Evolutionary conservation across 73 alveolate genomes (phyloP), one percentile per base, ranked within the genome.

Genomic region (Symbiodinium natans): DNA sequence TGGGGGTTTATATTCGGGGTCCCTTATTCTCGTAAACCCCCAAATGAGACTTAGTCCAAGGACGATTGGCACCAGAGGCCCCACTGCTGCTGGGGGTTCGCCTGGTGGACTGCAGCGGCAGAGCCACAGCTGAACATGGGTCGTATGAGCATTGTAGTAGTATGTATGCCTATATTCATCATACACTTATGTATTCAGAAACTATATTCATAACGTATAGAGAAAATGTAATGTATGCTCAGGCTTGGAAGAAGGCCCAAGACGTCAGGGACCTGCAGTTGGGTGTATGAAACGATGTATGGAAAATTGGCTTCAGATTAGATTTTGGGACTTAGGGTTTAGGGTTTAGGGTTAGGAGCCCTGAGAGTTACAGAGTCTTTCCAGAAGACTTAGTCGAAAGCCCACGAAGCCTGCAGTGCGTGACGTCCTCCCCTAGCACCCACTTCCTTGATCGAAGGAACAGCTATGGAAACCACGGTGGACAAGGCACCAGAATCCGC

Each of bases 391-490:
- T n/a, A n/a, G n/a, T n/a, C n/a, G n/a, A n/a, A n/a, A n/a, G n/a
- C n/a, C n/a, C n/a, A n/a, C n/a, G n/a, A n/a, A n/a, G n/a, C n/a
- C n/a, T n/a, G n/a, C n/a, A n/a, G n/a, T n/a, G n/a, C n/a, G n/a
- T n/a, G n/a, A n/a, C n/a, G n/a, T n/a, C n/a, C n/a, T n/a, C n/a
- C n/a, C n/a, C n/a, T n/a, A n/a, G n/a, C n/a, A n/a, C n/a, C n/a
- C n/a, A n/a, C n/a, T n/a, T n/a, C n/a, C n/a, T n/a, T 13, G 17
- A 38, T 68, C 93, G 38, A 4, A 86, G 93, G 93, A 86, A 86
- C 40, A 86, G 93, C 93, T 86, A 86, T 52, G 93, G 93, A 40
- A 86, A 54, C 52, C 42, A 46, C n/a, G 17, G 48, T 31, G 82
- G 56, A 29, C 71, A 34, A 41, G 71, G 71, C 59, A 82, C 89